phyloP scores from a whole-genome alignment of 2,329 filamentous ascomycete species.

The Mycocentrospora acerina region DNA sequence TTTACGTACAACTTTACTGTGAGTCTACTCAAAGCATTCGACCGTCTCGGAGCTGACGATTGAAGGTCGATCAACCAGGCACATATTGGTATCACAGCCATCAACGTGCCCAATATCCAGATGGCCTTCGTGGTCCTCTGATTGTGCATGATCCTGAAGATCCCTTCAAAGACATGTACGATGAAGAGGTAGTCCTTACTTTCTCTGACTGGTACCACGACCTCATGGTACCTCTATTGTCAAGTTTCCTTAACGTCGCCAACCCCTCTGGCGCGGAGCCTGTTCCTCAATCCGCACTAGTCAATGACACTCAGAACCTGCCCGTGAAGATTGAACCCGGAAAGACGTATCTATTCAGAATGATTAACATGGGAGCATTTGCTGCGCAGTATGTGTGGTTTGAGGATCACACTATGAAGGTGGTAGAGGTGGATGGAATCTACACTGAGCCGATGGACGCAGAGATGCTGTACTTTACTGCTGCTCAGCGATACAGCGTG shows the following conservation, averaged over 20 bases:
- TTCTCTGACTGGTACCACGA: constrained; percentile 76
- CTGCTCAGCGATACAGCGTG: constrained; percentile 71
- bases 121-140: constrained; percentile 68
- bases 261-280: constrained; percentile 65
- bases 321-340: constrained; percentile 51
- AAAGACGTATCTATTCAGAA: constrained; percentile 64
- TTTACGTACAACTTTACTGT: constrained; percentile 61
- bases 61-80: constrained; percentile 54
- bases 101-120: constrained; percentile 61
- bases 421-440: constrained; percentile 72
- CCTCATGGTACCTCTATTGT: constrained; percentile 48
- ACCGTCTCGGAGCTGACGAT: constrained; percentile 37
- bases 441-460: constrained; percentile 62
- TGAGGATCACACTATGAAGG: constrained; percentile 64
- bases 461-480: constrained; percentile 64
- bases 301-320: constrained; percentile 61
- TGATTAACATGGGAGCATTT: constrained; percentile 71
- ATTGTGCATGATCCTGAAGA: constrained; percentile 63
- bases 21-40: constrained; percentile 1
- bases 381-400: constrained; percentile 70
- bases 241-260: constrained; percentile 48
- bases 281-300: constrained; percentile 63
- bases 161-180: constrained; percentile 55
- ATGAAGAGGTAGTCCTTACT: constrained; percentile 64
- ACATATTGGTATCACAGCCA: constrained; percentile 71